Base-by-base conservation (phyloP, 495 filamentous ascomycete species). In the Staphylotrichum tortipilum region DNA sequence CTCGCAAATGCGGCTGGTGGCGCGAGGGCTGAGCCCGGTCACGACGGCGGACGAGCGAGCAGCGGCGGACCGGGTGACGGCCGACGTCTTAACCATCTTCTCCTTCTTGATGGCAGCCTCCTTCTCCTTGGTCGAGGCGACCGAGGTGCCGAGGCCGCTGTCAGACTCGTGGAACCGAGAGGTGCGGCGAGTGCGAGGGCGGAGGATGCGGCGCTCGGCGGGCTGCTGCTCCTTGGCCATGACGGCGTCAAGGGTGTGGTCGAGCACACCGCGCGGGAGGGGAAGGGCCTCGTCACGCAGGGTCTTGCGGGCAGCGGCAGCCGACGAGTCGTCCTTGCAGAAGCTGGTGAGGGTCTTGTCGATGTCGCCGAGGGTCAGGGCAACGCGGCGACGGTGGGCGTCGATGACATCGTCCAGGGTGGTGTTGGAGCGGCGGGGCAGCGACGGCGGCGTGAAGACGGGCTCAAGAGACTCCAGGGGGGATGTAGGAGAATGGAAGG, bases 381-480 rank as follows among this genome's bases (percentile, higher is more conserved):
- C 76, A 55, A 72, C 73, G 43, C 76, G 76, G 55, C 77, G 75
- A 39, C 70, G 68, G 50, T 77, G 70, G 42, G 76, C 70, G 47
- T 69, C 76, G 63, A 78, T 73, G 50, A 78, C 74, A 76, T 79
- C 75, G 68, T 84, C 78, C 38, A 81, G 69, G 58, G 68, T 79
- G 50, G 80, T 80, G 47, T 80, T 75, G 11, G 81, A 81, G 33
- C 82, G 81, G 43, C 72, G 73, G 53, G 78, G 77, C 33, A 82
- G 69, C 29, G 68, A 61, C 8, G 72, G 75, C 41, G 71, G 67
- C 49, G 69, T 70, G 57, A 78, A 75, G 52, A 67, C 55, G 21
- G 56, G 58, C 31, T 77, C 68, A 1, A 70, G 63, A 26, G 71
- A 64, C 38, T 65, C 58, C 43, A 69, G 68, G 40, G 73, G 68